Base-by-base conservation (phyloP, 208 protist species). In the Crithidia expoeki region DNA sequence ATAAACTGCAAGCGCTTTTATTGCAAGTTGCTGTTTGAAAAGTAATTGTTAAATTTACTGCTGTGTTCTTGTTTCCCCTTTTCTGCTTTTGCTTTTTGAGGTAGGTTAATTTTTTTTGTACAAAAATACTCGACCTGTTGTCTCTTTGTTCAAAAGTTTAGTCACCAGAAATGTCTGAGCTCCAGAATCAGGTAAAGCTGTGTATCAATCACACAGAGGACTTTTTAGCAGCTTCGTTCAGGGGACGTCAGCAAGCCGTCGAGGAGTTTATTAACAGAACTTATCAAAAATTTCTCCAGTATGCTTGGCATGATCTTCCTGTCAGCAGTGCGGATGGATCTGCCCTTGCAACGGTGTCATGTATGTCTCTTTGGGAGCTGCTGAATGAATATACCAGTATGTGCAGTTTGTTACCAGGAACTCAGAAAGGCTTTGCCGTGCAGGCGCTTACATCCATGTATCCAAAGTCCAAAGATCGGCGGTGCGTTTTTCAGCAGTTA, bases 331-430 rank as follows among this genome's bases (percentile, higher is more conserved):
- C 61, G 23, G 80, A 92, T 44, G 87, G 88, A 14, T 70, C 82
- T 53, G 81, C 84, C 25, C 57, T 94, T 10, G 88, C 84, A 0
- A 94, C 88, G 10, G 87, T 89, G 1, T 76, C 85, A 2, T 95
- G 90, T 52, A 87, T 95, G 79, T 80, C 88, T 16, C 14, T 96
- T 4, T 96, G 91, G 91, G 91, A 96, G 42, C 53, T 89, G 59
- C 62, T 92, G 14, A 86, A 92, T 59, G 81, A 84, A 57, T 72
- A 84, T 52, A 83, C 77, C 21, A 72, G 82, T 49, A 46, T 38
- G 16, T 82, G 83, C 46, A 60, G 52, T 25, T 56, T 65, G 5
- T 44, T 80, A 12, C 17, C 30, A 38, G 58, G 47, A 17, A 21
- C 44, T 11, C 27, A 56, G 53, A 90, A 68, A 65, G 83, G 77